Evolutionary conservation across 371 early-diverging fungal species (phyloP).

Genomic region (Phascolomyces articulosus): DNA sequence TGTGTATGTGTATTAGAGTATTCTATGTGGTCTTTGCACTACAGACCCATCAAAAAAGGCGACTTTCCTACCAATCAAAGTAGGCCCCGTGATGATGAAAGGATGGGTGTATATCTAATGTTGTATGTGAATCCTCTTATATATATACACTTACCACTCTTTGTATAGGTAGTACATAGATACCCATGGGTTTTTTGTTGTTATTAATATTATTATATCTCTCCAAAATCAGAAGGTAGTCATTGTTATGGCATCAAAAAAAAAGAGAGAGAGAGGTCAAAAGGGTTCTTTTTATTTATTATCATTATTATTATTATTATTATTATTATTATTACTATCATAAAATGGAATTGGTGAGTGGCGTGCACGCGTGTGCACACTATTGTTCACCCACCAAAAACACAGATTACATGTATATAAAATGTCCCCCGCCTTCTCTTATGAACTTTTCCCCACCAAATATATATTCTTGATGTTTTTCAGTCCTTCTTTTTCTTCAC

Average conservation of each 20-base stretch:
- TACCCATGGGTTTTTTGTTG: background rate
- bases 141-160: background rate
- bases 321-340: too few species aligned
- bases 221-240: background rate
- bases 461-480: slow-evolving; percentile 8
- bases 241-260: slow-evolving; percentile 4
- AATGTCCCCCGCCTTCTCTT: background rate
- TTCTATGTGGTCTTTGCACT: background rate
- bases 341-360: too few species aligned
- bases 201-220: too few species aligned
- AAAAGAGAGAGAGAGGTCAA: too few species aligned
- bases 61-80: slow-evolving; percentile 9
- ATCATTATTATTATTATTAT: too few species aligned
- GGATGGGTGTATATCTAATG: too few species aligned
- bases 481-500: background rate
- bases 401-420: background rate
- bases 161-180: background rate
- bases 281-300: too few species aligned
- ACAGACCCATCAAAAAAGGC: slow-evolving; percentile 2
- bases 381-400: background rate
- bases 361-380: too few species aligned
- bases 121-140: too few species aligned
- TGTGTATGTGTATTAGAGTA: background rate
- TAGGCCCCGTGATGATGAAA: slow-evolving; percentile 3
- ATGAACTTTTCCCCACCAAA: background rate